These are phyloP conservation scores for Xylaria venustula DNA, from an alignment of 495 filamentous ascomycete species.

Conservation along the genomic window DNA sequence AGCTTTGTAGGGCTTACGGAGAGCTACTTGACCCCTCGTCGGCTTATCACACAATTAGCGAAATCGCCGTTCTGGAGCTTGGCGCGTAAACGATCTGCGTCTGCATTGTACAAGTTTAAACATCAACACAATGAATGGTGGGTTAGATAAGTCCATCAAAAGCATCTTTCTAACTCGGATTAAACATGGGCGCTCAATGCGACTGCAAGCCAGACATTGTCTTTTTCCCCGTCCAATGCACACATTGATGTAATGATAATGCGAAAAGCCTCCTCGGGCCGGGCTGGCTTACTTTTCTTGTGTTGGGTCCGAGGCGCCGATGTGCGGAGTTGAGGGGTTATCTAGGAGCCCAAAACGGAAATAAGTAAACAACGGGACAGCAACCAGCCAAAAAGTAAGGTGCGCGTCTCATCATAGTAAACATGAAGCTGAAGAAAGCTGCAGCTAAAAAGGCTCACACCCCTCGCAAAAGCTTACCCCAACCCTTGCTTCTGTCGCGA, in stretches of 20 bases:
- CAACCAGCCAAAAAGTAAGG: neutral
- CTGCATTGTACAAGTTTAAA: neutral
- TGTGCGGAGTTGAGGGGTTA: conserved; percentile 16
- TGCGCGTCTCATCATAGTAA: conserved; percentile 11
- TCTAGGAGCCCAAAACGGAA: neutral
- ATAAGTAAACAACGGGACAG: conserved; percentile 14
- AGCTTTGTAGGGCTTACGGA: conserved; percentile 1
- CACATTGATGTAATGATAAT: neutral
- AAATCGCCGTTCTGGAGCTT: conserved; percentile 3
- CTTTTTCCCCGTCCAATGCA: neutral
- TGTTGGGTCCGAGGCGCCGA: conserved; percentile 1
- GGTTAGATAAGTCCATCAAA: too few relatives aligned
- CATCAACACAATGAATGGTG: neutral
- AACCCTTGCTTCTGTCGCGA: conserved; percentile 13
- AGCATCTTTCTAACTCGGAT: neutral
- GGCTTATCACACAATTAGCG: neutral
- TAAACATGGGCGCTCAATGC: neutral
- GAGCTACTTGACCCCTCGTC: neutral
- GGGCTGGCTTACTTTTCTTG: neutral
- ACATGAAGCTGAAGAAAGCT: conserved; percentile 13
- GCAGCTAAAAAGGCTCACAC: conserved; percentile 7
- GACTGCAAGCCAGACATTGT: neutral
- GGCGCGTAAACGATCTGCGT: conserved; percentile 1
- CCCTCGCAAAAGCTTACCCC: conserved; percentile 2
- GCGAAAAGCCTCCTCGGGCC: neutral